Evolutionary conservation across 108 stramenopile genomes (phyloP).

Genomic region (Cyclotella atomus): DNA sequence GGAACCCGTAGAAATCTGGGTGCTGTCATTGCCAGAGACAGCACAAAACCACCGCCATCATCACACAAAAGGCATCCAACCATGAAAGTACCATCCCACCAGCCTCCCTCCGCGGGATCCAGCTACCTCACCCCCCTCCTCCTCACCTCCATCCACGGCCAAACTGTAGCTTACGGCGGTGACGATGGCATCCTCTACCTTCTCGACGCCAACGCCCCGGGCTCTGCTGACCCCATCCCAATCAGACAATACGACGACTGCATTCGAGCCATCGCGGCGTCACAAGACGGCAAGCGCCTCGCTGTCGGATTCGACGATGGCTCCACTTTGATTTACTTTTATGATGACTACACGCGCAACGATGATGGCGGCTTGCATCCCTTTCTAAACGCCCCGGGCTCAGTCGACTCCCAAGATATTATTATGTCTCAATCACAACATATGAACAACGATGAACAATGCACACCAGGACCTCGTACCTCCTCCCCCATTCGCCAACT

Average conservation of each 20-base stretch:
- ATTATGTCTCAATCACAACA: slow-evolving; percentile 48
- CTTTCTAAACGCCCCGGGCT: no score
- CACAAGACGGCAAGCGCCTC: slow-evolving; percentile 61
- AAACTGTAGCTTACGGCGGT: slow-evolving; percentile 74
- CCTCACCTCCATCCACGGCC: background rate
- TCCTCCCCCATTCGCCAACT: slow-evolving; percentile 70
- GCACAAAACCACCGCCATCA: no score
- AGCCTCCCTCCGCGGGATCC: background rate
- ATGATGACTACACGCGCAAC: background rate
- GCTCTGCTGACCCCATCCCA: background rate
- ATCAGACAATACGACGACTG: slow-evolving; percentile 57
- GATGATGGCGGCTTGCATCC: background rate
- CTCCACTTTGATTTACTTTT: slow-evolving; percentile 47
- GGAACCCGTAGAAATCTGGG: no score
- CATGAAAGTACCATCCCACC: no score
- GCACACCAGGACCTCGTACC: no score
- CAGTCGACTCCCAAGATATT: slow-evolving; percentile 10
- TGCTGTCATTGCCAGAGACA: no score
- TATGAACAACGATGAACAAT: no score
- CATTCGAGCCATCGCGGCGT: slow-evolving; percentile 66
- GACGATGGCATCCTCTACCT: slow-evolving; percentile 63
- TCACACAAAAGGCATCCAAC: no score
- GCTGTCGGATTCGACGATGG: slow-evolving; percentile 79
- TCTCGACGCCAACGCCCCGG: slow-evolving; percentile 10
- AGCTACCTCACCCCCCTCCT: background rate